Percentiles rank a stretch among this genome's conserved stretches.
These are phyloP conservation scores for Sugiyamaella japonica DNA, from an alignment of 1,139 yeast genomes.

Conservation along the genomic window DNA sequence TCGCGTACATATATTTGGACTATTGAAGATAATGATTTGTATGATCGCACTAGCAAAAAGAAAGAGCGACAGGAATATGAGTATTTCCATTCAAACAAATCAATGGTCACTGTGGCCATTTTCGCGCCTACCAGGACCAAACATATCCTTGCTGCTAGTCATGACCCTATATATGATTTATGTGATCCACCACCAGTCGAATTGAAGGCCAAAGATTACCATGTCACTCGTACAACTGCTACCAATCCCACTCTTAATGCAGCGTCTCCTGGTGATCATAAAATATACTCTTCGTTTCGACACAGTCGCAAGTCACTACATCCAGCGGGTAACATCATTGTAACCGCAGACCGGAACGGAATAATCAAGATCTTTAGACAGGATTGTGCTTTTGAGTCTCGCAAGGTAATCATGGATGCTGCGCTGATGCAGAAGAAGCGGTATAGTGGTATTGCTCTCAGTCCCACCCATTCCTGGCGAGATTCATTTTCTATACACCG, in stretches of 20 bases:
- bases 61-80: slow-evolving; percentile 44
- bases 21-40: slow-evolving; percentile 19
- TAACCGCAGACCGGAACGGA: slow-evolving; percentile 77
- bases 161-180: slow-evolving; percentile 75
- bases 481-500: slow-evolving; percentile 26
- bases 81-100: slow-evolving; percentile 75
- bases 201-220: slow-evolving; percentile 15
- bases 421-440: slow-evolving; percentile 27
- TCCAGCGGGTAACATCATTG: slow-evolving; percentile 51
- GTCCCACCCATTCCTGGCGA: slow-evolving; percentile 31
- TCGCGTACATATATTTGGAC: slow-evolving; percentile 63
- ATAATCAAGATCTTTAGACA: slow-evolving; percentile 74
- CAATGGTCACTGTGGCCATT: slow-evolving; percentile 70
- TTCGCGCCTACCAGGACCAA: slow-evolving; percentile 79
- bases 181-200: slow-evolving; percentile 41
- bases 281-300: slow-evolving; percentile 17
- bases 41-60: slow-evolving; percentile 23
- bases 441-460: slow-evolving; percentile 25
- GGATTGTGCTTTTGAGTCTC: slow-evolving; percentile 55
- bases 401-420: slow-evolving; percentile 29
- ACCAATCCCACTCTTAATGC: neutral
- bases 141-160: slow-evolving; percentile 64
- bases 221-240: neutral
- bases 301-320: slow-evolving; percentile 27
- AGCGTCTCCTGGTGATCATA: neutral